Base-by-base conservation (phyloP, 805 yeast genomes). In the Priceomyces haplophilus region DNA sequence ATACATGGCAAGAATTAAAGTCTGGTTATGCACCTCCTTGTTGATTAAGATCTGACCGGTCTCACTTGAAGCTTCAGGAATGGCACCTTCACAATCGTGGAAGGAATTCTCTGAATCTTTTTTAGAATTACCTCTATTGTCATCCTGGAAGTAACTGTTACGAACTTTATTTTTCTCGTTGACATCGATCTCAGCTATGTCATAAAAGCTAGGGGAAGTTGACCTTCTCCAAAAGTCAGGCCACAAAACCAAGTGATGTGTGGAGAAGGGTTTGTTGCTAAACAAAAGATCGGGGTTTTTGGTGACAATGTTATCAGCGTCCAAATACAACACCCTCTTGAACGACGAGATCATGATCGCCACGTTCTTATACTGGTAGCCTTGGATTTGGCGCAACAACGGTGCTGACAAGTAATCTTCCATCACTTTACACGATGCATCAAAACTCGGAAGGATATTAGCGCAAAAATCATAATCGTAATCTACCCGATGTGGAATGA, bases 401-500 rank as follows among this genome's bases (percentile, higher is more conserved):
- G 40, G 25, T 24, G 47, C 41, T 1, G 71, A 67, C 33, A 68
- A 54, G 38, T 53, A 59, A 43, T 81, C 79, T 13, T 75, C 72
- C 63, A 87, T 65, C 40, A 80, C 72, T 46, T 56, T 59, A 51
- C 73, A 68, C 25, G 46, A 49, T 7, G 61, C 71, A 49, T 65
- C 63, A 35, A 65, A 49, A 6, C 42, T 41, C 2, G 72, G 73
- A 33, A 68, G 54, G 31, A 65, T 45, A 24, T 43, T 48, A 41
- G 53, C 50, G 50, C 73, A 68, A 25, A 67, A 56, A 34, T 64
- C 62, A 31, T 52, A 45, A 47, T 67, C 69, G 45, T 51, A 64
- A 41, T 67, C 73, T 11, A 42, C 27, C 29, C 54, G 51, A 31
- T 50, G 51, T 5, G 73, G 70, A 18, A 68, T 47, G 7, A 68